A percentile compares a stretch with the other conserved stretches of the same genome.
These are phyloP conservation scores for Carex arenaria DNA, from an alignment of 202 grass and related monocot genomes.

Conservation along the genomic window DNA sequence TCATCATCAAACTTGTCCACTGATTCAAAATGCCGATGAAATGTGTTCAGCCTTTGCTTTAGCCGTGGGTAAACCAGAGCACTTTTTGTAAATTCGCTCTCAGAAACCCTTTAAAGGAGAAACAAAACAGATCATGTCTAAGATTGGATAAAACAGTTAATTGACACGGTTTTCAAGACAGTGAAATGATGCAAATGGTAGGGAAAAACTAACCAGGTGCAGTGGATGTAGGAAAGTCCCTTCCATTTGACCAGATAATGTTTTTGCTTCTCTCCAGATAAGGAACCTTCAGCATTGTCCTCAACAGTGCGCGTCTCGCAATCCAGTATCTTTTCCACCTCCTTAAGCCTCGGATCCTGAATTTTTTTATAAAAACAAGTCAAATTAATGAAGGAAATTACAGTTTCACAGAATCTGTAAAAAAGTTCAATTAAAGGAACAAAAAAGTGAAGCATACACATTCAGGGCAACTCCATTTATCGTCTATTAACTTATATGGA, in stretches of 20 bases:
- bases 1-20: constrained; percentile 81
- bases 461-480: constrained; percentile 91
- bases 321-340: constrained; percentile 97
- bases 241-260: constrained; percentile 99
- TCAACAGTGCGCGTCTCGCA: constrained; percentile 37
- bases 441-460: constrained; percentile 57
- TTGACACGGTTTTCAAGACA: background rate
- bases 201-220: constrained; percentile 69
- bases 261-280: constrained; percentile 46
- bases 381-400: background rate
- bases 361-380: constrained; percentile 17
- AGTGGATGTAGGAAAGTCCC: constrained; percentile 88
- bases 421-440: background rate
- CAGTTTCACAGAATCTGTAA: background rate
- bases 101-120: constrained; percentile 56
- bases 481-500: constrained; percentile 49
- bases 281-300: constrained; percentile 39
- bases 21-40: constrained; percentile 56
- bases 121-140: background rate
- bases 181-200: constrained; percentile 6
- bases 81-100: constrained; percentile 79
- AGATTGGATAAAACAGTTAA: background rate
- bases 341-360: constrained; percentile 84
- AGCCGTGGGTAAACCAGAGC: constrained; percentile 73
- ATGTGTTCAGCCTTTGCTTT: constrained; percentile 89